Percentiles rank a stretch among this genome's conserved stretches.
Evolutionary conservation across 768 basidiomycete species (phyloP).

Genomic region (Hypsizygus marmoreus): DNA sequence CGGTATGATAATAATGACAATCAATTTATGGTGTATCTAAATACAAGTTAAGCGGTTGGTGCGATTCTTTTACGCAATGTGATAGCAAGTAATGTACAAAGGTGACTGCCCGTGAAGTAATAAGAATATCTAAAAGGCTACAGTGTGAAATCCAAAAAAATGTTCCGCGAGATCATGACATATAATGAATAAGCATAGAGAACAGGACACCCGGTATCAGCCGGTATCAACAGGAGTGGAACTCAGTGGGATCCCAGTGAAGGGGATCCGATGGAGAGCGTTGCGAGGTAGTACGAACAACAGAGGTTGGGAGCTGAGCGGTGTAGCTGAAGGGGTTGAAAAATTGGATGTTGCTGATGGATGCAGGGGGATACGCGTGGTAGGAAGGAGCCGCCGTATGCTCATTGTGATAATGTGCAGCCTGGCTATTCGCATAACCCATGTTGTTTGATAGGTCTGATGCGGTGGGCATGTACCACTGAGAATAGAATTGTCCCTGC

Average conservation of each 20-base stretch:
- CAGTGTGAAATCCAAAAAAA: slow-evolving; percentile 6
- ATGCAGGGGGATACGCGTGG: slow-evolving; percentile 6
- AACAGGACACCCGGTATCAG: no score
- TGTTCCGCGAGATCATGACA: no score
- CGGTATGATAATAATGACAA: background rate
- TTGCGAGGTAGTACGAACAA: background rate
- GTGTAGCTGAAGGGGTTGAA: slow-evolving; percentile 8
- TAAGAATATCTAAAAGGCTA: slow-evolving; percentile 18
- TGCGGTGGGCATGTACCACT: background rate
- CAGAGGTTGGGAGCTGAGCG: background rate
- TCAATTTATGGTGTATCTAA: background rate
- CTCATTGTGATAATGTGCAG: background rate
- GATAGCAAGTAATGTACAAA: slow-evolving; percentile 7
- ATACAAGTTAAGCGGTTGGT: background rate
- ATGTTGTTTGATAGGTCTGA: slow-evolving; percentile 2
- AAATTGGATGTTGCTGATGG: slow-evolving; percentile 6
- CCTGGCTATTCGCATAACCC: background rate
- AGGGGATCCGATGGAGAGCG: slow-evolving; percentile 9
- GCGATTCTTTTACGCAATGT: no score
- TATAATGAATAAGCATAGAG: background rate
- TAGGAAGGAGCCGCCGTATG: background rate
- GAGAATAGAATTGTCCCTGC: background rate
- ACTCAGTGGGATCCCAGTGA: slow-evolving; percentile 15
- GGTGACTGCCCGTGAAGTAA: slow-evolving; percentile 7
- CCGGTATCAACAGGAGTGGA: no score